Evolutionary conservation across 106 monocot genomes (phyloP).

Genomic region (Platanthera zijinensis): DNA sequence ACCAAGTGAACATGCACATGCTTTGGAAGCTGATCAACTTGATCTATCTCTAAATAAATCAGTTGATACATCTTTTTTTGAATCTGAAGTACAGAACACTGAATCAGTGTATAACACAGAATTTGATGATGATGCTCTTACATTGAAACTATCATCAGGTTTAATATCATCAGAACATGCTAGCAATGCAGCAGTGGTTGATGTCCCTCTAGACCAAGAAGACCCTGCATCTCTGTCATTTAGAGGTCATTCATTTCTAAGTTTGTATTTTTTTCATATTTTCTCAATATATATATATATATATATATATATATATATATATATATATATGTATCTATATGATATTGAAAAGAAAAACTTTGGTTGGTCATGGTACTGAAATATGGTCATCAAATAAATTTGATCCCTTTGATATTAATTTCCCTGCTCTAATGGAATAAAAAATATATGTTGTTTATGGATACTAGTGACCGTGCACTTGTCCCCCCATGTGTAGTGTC

Average conservation of each 20-base stretch:
- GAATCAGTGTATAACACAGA: conserved; percentile 6
- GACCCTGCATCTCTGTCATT: conserved; percentile 44
- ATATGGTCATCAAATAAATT: no score
- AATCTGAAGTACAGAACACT: not conserved
- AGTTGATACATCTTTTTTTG: not conserved
- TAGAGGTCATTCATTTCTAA: conserved; percentile 36
- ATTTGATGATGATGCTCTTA: conserved; percentile 21
- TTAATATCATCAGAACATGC: conserved; percentile 21
- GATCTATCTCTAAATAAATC: not conserved
- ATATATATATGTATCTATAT: no score
- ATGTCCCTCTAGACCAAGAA: conserved; percentile 24
- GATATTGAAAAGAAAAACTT: no score
- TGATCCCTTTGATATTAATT: no score
- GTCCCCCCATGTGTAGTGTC: no score
- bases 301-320: no score
- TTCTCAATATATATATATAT: not conserved
- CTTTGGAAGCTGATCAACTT: conserved; percentile 5
- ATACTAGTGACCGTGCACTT: no score
- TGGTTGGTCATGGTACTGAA: no score
- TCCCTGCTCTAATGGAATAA: no score
- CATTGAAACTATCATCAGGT: conserved; percentile 41
- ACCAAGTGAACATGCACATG: not conserved
- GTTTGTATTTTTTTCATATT: not conserved
- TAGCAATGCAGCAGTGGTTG: conserved; percentile 28
- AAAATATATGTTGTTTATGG: no score